These are phyloP conservation scores for Tritrichomonas musculus DNA, from an alignment of 208 protist species.

Conservation along the genomic window DNA sequence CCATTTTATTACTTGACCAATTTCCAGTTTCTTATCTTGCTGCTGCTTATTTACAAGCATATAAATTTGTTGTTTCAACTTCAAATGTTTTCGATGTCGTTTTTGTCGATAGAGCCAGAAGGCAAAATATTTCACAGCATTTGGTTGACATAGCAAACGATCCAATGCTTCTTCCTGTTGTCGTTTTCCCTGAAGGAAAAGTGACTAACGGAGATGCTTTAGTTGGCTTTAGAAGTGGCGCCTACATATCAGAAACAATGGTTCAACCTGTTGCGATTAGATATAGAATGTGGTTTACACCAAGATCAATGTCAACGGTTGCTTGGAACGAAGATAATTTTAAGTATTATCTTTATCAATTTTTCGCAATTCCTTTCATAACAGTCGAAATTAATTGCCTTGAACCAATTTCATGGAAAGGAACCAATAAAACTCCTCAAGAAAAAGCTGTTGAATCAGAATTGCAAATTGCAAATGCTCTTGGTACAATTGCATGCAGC, in stretches of 20 bases:
- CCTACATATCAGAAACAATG: not conserved
- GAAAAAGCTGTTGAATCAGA: constrained; percentile 21
- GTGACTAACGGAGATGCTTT: constrained; percentile 14
- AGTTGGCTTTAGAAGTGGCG: not conserved
- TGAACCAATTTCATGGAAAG: not conserved
- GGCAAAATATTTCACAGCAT: not conserved
- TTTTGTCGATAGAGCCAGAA: not conserved
- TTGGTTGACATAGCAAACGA: not conserved
- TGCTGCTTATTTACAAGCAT: not conserved
- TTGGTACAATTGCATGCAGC: not conserved
- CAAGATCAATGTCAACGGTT: not conserved
- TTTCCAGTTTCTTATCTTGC: constrained; percentile 20
- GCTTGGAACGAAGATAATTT: not conserved
- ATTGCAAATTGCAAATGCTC: not conserved
- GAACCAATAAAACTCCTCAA: not conserved
- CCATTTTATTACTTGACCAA: not conserved
- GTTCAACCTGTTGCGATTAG: not conserved
- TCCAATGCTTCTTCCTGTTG: not conserved
- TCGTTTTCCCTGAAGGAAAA: constrained; percentile 24
- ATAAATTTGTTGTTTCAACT: not conserved
- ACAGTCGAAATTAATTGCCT: not conserved
- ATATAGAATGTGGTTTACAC: not conserved
- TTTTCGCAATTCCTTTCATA: not conserved
- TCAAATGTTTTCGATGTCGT: not conserved
- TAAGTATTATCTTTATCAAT: not conserved